phyloP scores from a whole-genome alignment of 169 alveolate species.

The Cardiosporidium cionae region DNA sequence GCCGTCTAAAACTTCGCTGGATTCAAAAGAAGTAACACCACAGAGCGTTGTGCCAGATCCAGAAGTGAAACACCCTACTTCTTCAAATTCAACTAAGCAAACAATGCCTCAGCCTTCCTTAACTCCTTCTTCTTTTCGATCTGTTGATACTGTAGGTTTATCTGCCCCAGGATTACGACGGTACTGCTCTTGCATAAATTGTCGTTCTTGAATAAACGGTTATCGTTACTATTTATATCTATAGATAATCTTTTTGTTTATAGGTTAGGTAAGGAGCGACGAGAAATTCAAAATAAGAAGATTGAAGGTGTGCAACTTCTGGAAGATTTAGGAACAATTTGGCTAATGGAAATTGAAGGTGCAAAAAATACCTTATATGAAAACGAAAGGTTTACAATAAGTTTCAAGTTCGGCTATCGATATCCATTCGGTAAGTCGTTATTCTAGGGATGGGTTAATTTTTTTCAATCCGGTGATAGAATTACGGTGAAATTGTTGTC shows the following conservation, averaged over 20 bases:
- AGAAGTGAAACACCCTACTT: too few relatives aligned
- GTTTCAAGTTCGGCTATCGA: constrained; percentile 36
- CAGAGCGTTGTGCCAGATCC: too few relatives aligned
- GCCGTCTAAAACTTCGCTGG: too few relatives aligned
- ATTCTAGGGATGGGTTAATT: background rate
- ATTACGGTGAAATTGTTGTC: background rate
- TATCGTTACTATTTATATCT: too few relatives aligned
- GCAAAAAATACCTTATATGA: constrained; percentile 43
- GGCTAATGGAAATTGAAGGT: constrained; percentile 46
- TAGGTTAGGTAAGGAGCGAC: background rate
- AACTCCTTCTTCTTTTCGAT: too few relatives aligned
- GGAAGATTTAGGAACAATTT: constrained; percentile 7
- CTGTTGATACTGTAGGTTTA: background rate
- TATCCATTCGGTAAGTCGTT: constrained; percentile 39
- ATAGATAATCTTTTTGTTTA: background rate
- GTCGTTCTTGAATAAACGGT: too few relatives aligned
- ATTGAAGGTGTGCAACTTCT: background rate
- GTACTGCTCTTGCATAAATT: too few relatives aligned
- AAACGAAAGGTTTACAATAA: constrained; percentile 34
- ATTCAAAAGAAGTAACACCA: too few relatives aligned
- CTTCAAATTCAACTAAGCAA: too few relatives aligned
- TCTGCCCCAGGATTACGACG: background rate
- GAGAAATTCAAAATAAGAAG: background rate
- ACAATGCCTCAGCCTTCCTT: too few relatives aligned
- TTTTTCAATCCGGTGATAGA: background rate